These are phyloP conservation scores for Paramecium sexaurelia DNA, from an alignment of 73 alveolate species.

Conservation along the genomic window DNA sequence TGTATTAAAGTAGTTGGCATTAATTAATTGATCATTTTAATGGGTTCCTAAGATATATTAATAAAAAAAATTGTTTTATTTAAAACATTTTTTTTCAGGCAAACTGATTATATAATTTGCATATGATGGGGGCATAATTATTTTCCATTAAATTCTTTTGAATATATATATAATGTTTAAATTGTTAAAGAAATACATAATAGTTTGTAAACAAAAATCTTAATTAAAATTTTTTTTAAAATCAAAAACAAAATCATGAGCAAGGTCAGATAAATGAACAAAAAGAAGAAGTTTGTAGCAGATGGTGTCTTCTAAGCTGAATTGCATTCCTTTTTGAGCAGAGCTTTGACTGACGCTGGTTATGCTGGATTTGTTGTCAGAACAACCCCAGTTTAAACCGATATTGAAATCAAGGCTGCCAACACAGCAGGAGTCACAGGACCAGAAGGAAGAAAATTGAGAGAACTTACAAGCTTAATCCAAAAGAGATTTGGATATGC, in stretches of 20 bases:
- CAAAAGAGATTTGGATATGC: conserved; percentile 90
- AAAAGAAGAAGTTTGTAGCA: conserved; percentile 87
- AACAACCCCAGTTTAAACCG: conserved; percentile 87
- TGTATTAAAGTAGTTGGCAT: neutral
- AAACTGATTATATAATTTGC: neutral
- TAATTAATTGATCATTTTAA: neutral
- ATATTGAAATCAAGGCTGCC: conserved; percentile 86
- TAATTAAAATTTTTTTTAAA: conserved; percentile 37
- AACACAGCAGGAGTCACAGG: conserved; percentile 83
- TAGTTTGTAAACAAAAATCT: conserved; percentile 7
- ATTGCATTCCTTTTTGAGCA: conserved; percentile 85
- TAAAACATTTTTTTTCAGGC: neutral
- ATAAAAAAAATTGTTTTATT: neutral
- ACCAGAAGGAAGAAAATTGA: conserved; percentile 79
- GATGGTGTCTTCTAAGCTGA: conserved; percentile 96
- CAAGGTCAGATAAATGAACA: conserved; percentile 53
- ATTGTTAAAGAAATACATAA: neutral
- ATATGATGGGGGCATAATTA: neutral
- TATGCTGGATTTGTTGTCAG: conserved; percentile 91
- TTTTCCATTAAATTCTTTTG: neutral
- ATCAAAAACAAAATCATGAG: conserved; percentile 32
- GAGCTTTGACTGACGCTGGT: conserved; percentile 80
- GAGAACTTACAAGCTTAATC: conserved; percentile 85
- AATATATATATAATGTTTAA: neutral
- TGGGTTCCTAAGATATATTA: neutral